Evolutionary conservation across 2,329 filamentous ascomycete species (phyloP).

Genomic region (Tolypocladium album): DNA sequence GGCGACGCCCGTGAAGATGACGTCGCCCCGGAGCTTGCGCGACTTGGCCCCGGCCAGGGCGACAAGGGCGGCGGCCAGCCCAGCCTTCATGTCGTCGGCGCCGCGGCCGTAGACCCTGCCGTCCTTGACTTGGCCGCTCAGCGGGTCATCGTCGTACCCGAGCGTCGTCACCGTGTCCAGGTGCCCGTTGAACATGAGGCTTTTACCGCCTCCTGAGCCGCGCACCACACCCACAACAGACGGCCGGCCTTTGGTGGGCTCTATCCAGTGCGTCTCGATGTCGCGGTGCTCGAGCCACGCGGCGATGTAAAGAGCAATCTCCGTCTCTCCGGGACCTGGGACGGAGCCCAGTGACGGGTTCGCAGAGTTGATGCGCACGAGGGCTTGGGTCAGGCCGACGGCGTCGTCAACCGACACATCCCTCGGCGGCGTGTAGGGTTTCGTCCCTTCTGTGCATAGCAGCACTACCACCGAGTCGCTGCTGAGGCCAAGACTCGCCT

Average conservation of each 20-base stretch:
- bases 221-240: constrained; percentile 37
- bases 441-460: constrained; percentile 48
- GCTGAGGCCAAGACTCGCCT: constrained; percentile 24
- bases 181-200: constrained; percentile 42
- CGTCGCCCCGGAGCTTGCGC: constrained; percentile 31
- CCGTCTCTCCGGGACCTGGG: constrained; percentile 33
- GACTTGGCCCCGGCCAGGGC: constrained; percentile 26
- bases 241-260: constrained; percentile 32
- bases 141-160: constrained; percentile 33
- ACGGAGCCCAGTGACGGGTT: constrained; percentile 30
- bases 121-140: constrained; percentile 29
- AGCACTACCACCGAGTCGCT: constrained; percentile 49
- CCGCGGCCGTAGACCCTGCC: constrained; percentile 34
- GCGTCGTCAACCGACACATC: constrained; percentile 30
- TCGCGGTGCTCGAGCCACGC: constrained; percentile 40
- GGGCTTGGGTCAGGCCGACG: constrained; percentile 28
- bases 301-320: constrained; percentile 33
- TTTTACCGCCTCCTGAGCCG: constrained; percentile 34
- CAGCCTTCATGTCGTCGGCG: constrained; percentile 40
- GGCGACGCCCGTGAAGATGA: constrained; percentile 41
- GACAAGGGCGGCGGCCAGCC: constrained; percentile 34
- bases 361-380: constrained; percentile 39
- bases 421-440: constrained; percentile 37
- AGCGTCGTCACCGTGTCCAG: constrained; percentile 38
- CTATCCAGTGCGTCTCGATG: constrained; percentile 38